Evolutionary conservation across 2,329 filamentous ascomycete genomes (phyloP), one percentile per base, ranked within the genome.

Genomic region (Aspergillus tamarii): DNA sequence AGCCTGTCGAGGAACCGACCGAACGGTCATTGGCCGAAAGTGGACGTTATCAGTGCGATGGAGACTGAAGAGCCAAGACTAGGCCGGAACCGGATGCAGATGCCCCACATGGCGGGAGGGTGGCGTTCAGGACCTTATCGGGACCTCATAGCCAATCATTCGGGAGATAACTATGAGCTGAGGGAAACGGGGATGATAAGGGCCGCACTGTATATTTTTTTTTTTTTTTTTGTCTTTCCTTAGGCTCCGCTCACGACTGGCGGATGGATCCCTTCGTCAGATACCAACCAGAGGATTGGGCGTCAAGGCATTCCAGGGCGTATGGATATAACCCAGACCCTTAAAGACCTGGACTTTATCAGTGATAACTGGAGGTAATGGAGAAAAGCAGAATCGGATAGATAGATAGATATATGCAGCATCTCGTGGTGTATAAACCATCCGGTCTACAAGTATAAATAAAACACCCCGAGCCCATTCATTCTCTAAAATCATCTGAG

Each of bases 81-180:
- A 64, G 39, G 32, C 62, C 46, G 21, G 19, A 63, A 65, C 39
- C 43, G 60, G 64, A 21, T 23, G 36, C 19, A 36, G 57, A 56
- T 41, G n/a, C 64, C 56, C 62, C 64, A 63, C 46, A 32, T 57
- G 53, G 52, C 39, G 52, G 46, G 45, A 32, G 32, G 65, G 63
- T 68, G 66, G 66, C 65, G 66, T 60, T 32, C 43, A 61, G 61
- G 57, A 32, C 52, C 66, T 68, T 68, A 68, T 68, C 66, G 66
- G 43, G 50, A 46, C 43, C 57, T 68, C 65, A 56, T 56, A 63
- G 50, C 66, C 66, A 66, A 68, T 68, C 63, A 64, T 62, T 65
- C 36, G 21, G 21, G 39, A 59, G 58, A 46, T 50, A 61, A 58
- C 55, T 52, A 68, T 66, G 62, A 68, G 62, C 61, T 66, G 45